A percentile compares a stretch with the other conserved stretches of the same genome.
phyloP scores from a whole-genome alignment of 2,329 filamentous ascomycete genomes.

The Xylaria polymorpha region DNA sequence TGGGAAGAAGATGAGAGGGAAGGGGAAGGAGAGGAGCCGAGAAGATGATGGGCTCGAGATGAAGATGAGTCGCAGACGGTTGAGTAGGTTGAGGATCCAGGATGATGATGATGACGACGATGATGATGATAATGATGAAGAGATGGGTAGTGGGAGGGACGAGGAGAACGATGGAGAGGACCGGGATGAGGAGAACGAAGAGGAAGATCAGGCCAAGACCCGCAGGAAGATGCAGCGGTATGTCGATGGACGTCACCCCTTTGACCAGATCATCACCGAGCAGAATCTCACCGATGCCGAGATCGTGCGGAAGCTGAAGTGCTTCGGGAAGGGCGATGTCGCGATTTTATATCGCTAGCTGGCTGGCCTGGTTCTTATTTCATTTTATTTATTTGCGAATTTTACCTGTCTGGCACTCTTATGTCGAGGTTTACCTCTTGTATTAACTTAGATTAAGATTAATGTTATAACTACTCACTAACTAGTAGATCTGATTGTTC shows the following conservation, averaged over 20 bases:
- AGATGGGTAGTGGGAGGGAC: slow-evolving; percentile 30
- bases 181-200: slow-evolving; percentile 33
- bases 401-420: background rate
- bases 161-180: slow-evolving; percentile 36
- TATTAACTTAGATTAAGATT: background rate
- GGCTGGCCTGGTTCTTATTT: too few relatives aligned
- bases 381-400: background rate
- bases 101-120: slow-evolving; percentile 13
- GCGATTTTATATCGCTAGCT: slow-evolving; percentile 64
- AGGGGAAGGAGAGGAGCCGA: background rate
- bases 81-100: slow-evolving; percentile 9
- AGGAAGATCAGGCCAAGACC: slow-evolving; percentile 45
- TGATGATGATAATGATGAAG: background rate
- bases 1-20: slow-evolving; percentile 41
- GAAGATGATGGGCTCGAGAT: slow-evolving; percentile 35
- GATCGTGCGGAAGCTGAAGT: slow-evolving; percentile 75
- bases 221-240: slow-evolving; percentile 68
- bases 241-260: slow-evolving; percentile 78
- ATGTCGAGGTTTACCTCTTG: background rate
- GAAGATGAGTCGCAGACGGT: slow-evolving; percentile 24
- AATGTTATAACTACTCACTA: background rate
- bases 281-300: slow-evolving; percentile 75
- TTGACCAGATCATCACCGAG: slow-evolving; percentile 86
- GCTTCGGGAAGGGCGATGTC: slow-evolving; percentile 64
- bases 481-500: background rate